Evolutionary conservation across 768 basidiomycete species (phyloP), one percentile per base, ranked within the genome.

Genomic region (Hericium rajendrae): DNA sequence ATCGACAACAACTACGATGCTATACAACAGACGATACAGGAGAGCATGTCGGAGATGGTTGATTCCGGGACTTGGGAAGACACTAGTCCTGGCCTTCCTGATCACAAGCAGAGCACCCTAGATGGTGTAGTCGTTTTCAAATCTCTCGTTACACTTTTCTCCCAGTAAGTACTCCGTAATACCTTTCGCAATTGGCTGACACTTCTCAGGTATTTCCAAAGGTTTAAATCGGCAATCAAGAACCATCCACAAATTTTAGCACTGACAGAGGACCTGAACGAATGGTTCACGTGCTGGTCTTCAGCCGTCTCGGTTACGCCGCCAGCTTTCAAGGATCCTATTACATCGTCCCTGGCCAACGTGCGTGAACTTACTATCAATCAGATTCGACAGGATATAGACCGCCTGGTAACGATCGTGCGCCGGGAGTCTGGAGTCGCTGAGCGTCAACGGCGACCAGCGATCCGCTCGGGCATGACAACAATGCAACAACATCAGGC

Each of bases 171-270:
- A 6, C 46, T n/a, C 3, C 2, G 4, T 10, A 2, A 32, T 1
- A 15, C 2, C 32, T 51, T 10, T 4, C 12, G 2, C 26, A 43
- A 9, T 53, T 28, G 53, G 40, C 26, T 40, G 10, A 53, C 0
- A 18, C 40, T 15, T 24, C 1, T 37, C 53, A 85, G 84, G 60
- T 81, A 73, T 53, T 62, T 85, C 6, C 73, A 73, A 4, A 81
- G 83, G 2, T 85, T 84, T 70, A 83, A 84, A 66, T 77, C 80
- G 48, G 76, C 77, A 0, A 68, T 79, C 10, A 68, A 72, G 2
- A 74, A 68, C 24, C 73, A 81, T 57, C 81, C 81, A 0, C 66
- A 70, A 24, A 66, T 86, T 1, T 62, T 62, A 0, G 57, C 65
- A 1, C 64, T 81, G 18, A 74, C 83, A 4, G 62, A 68, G 5